Base-by-base conservation (phyloP, 345 rosid species). In the Erodium maritimum region DNA sequence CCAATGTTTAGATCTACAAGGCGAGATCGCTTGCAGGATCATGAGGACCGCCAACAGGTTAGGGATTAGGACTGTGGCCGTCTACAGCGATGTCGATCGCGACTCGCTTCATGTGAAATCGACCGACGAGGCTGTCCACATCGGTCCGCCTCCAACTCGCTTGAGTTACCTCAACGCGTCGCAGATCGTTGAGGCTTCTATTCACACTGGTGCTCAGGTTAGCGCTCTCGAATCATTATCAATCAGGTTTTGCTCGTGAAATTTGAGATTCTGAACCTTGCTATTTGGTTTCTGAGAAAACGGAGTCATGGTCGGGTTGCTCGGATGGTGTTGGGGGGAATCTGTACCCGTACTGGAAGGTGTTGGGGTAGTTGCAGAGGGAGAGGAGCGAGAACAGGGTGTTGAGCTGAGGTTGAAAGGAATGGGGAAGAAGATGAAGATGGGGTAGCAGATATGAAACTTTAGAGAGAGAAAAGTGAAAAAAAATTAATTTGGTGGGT, bases 141-240 rank as follows among this genome's bases (percentile, higher is more conserved):
- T 86, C 50, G 90, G 95, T 4, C 96, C 96, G 7, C 77, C 96
- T 34, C 89, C 88, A 6, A 85, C 96, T 75, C 74, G 98, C 69
- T 78, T 82, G 24, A 91, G 95, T 70, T 91, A 88, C 66, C 79
- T 88, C 67, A 75, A 72, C 5, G 78, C 74, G 55, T 75, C 77
- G 11, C 68, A 82, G 52, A 83, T 88, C 16, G 77, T 86, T 51
- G 87, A 88, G 54, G 91, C 89, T 33, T 93, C 89, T 2, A 73
- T 82, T 71, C 90, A 85, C 23, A 71, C 81, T 23, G 93, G 93
- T 50, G 98, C 96, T 1, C 96, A 82, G 90, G 96, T 81, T 37
- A 33, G 73, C 62, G 22, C 57, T 63, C 11, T 42, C 13, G 16
- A 19, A 60, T 9, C n/a, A n/a, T n/a, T 13, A 5, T 0, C 54